These are phyloP conservation scores for Penicillium herquei DNA, from an alignment of 495 filamentous ascomycete genomes.

Conservation along the genomic window DNA sequence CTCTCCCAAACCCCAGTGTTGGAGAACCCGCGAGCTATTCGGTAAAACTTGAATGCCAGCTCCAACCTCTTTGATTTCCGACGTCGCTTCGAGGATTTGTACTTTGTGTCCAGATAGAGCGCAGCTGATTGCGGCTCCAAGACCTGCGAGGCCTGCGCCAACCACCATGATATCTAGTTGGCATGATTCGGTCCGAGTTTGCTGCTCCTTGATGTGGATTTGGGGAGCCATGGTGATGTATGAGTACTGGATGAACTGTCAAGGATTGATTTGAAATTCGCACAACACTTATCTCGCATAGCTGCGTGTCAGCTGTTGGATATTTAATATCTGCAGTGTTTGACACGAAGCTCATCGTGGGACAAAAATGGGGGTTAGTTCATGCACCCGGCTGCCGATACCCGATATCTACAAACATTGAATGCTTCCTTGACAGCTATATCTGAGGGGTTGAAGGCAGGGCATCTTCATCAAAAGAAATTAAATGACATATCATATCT, in stretches of 20 bases:
- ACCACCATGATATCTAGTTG: constrained; percentile 45
- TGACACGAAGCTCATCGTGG: neutral
- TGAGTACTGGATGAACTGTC: neutral
- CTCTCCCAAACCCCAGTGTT: constrained; percentile 52
- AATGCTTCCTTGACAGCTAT: neutral
- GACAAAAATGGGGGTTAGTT: constrained; percentile 22
- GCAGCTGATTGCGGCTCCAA: constrained; percentile 60
- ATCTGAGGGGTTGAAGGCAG: constrained; percentile 2
- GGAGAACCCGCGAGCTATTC: constrained; percentile 53
- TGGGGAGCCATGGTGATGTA: constrained; percentile 18
- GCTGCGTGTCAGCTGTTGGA: neutral
- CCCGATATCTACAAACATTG: constrained; percentile 12
- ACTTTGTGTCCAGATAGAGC: constrained; percentile 60
- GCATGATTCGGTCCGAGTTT: constrained; percentile 14
- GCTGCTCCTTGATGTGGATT: constrained; percentile 18
- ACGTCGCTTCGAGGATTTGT: constrained; percentile 57
- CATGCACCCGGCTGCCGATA: neutral
- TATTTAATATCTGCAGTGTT: constrained; percentile 11
- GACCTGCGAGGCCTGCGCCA: constrained; percentile 64
- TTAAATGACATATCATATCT: no score
- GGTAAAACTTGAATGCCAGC: constrained; percentile 57
- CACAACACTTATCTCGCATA: no score
- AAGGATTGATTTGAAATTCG: neutral
- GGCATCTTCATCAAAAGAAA: neutral
- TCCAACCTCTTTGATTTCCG: constrained; percentile 52